These are phyloP conservation scores for Penicillium sp. DNA, from an alignment of 2,329 filamentous ascomycete species.

Conservation along the genomic window DNA sequence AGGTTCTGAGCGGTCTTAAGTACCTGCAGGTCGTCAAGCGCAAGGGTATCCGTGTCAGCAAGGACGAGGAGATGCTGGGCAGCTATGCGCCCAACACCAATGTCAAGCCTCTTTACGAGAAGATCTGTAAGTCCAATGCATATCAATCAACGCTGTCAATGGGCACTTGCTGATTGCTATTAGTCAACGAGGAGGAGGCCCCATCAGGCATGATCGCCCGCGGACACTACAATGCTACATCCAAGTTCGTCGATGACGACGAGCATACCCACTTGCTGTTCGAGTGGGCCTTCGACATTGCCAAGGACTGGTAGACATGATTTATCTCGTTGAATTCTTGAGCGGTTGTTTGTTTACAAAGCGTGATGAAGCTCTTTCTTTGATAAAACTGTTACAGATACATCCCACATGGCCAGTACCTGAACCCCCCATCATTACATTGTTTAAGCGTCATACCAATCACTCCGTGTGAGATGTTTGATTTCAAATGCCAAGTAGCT, in stretches of 20 bases:
- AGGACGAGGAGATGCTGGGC: constrained; percentile 98
- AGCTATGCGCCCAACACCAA: constrained; percentile 93
- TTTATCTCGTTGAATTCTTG: constrained; percentile 23
- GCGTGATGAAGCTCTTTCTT: constrained; percentile 33
- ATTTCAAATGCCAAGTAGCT: constrained; percentile 12
- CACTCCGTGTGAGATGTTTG: constrained; percentile 12
- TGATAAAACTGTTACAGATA: constrained; percentile 31
- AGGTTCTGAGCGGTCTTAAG: constrained; percentile 92
- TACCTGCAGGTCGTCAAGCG: constrained; percentile 94
- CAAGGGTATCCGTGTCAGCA: constrained; percentile 82
- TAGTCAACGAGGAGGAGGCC: constrained; percentile 89
- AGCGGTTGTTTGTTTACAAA: constrained; percentile 27
- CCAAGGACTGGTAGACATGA: constrained; percentile 76
- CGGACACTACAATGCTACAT: constrained; percentile 85
- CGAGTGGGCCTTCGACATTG: constrained; percentile 94
- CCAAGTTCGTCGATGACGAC: constrained; percentile 94
- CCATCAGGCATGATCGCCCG: constrained; percentile 87
- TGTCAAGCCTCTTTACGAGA: constrained; percentile 80
- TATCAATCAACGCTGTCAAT: too few species aligned
- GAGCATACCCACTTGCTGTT: constrained; percentile 87
- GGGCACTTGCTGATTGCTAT: not conserved
- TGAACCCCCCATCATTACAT: constrained; percentile 8
- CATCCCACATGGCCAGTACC: constrained; percentile 15
- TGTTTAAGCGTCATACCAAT: constrained; percentile 12
- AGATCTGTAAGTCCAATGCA: constrained; percentile 71